Conservation (phyloP, 441 rosid species). For the Dalechampia spathulata region DNA sequence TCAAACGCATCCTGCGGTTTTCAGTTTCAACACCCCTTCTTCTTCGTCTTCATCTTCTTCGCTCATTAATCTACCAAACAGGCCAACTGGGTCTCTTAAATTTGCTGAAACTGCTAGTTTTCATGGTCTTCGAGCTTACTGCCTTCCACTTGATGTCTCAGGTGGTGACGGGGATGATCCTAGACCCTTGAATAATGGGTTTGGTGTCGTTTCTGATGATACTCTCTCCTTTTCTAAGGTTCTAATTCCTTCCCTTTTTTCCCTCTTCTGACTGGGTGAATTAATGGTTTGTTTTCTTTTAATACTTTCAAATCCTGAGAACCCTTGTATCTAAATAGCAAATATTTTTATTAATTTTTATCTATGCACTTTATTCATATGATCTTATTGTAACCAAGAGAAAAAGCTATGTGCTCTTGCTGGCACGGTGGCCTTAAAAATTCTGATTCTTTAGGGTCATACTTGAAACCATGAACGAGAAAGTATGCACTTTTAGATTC, state of each 20-base stretch:
- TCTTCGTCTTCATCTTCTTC: slow-evolving; percentile 25
- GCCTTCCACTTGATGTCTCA: slow-evolving; percentile 33
- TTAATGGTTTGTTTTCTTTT: too few relatives aligned
- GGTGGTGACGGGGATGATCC: slow-evolving; percentile 44
- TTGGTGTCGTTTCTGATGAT: slow-evolving; percentile 37
- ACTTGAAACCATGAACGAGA: neutral
- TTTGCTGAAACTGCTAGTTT: slow-evolving; percentile 28
- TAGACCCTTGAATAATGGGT: slow-evolving; percentile 28
- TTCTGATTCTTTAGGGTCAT: neutral
- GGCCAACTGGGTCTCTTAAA: slow-evolving; percentile 38
- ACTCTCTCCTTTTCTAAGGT: slow-evolving; percentile 51
- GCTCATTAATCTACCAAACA: slow-evolving; percentile 20
- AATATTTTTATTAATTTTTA: too few relatives aligned
- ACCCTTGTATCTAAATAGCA: neutral
- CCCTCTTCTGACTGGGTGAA: neutral
- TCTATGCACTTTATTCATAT: too few relatives aligned
- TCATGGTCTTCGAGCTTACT: slow-evolving; percentile 34
- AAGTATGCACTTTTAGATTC: neutral
- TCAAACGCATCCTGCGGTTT: slow-evolving; percentile 28
- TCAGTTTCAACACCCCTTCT: slow-evolving; percentile 24
- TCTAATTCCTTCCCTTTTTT: neutral
- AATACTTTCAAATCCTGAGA: neutral
- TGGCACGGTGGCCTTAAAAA: neutral
- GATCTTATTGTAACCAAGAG: too few relatives aligned
- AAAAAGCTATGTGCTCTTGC: neutral